These are phyloP conservation scores for Saussurea involucrata DNA, from an alignment of 129 eudicot genomes.

Conservation along the genomic window DNA sequence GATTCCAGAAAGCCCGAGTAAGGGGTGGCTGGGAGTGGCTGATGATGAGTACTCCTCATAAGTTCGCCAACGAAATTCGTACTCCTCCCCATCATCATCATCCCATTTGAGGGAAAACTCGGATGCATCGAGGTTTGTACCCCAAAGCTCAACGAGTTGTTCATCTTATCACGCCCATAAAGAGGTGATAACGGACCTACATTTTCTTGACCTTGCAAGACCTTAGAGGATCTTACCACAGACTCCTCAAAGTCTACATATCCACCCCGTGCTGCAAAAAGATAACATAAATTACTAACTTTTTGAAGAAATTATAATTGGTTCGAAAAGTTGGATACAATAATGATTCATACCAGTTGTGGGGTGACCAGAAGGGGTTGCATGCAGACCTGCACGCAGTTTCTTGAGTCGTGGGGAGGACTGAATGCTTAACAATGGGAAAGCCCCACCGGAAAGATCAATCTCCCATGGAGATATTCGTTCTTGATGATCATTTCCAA, in stretches of 20 bases:
- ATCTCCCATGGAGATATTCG: slow-evolving; percentile 95
- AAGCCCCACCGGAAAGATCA: slow-evolving; percentile 60
- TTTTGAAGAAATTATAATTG: not conserved
- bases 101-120: slow-evolving; percentile 37
- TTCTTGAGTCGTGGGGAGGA: slow-evolving; percentile 79
- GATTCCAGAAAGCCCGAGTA: slow-evolving; percentile 81
- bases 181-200: slow-evolving; percentile 65
- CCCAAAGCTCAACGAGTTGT: slow-evolving; percentile 51
- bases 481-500: slow-evolving; percentile 59
- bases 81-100: slow-evolving; percentile 37
- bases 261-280: slow-evolving; percentile 58
- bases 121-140: slow-evolving; percentile 44
- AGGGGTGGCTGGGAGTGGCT: slow-evolving; percentile 38
- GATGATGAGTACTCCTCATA: slow-evolving; percentile 45
- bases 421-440: slow-evolving; percentile 67
- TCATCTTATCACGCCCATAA: slow-evolving; percentile 53
- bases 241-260: slow-evolving; percentile 90
- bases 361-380: slow-evolving; percentile 51
- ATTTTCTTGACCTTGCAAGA: slow-evolving; percentile 99
- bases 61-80: slow-evolving; percentile 37
- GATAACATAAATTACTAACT: not conserved
- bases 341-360: slow-evolving; percentile 31
- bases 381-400: slow-evolving; percentile 62
- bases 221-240: slow-evolving; percentile 79
- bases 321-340: not conserved